phyloP scores from a whole-genome alignment of 2,329 filamentous ascomycete species.

The Geosmithia morbida region DNA sequence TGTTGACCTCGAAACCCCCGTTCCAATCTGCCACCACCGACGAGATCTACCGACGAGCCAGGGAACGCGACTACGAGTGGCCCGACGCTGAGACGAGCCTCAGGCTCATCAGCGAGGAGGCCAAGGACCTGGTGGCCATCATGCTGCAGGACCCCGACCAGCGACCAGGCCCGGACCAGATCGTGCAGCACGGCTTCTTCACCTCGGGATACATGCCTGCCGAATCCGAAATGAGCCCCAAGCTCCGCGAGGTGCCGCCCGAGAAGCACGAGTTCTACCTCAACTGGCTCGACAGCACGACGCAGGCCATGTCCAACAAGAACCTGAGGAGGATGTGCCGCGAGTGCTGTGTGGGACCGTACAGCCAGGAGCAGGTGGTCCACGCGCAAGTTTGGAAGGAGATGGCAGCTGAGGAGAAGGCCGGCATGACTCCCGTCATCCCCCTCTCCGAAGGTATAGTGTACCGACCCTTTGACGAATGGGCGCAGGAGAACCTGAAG shows the following conservation, averaged over 20 bases:
- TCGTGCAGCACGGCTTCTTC: slow-evolving; percentile 72
- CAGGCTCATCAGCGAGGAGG: slow-evolving; percentile 59
- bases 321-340: slow-evolving; percentile 43
- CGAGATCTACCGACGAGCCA: slow-evolving; percentile 64
- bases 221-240: slow-evolving; percentile 40
- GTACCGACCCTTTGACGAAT: slow-evolving; percentile 49
- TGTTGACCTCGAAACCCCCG: slow-evolving; percentile 90
- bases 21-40: slow-evolving; percentile 88
- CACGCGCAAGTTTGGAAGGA: slow-evolving; percentile 49
- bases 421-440: slow-evolving; percentile 47
- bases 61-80: slow-evolving; percentile 67
- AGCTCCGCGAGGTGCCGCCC: slow-evolving; percentile 41
- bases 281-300: slow-evolving; percentile 26
- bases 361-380: slow-evolving; percentile 27
- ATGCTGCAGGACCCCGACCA: slow-evolving; percentile 64
- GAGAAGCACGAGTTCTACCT: slow-evolving; percentile 43
- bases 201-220: slow-evolving; percentile 59
- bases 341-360: slow-evolving; percentile 44
- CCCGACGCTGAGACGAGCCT: slow-evolving; percentile 49
- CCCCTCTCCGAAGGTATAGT: slow-evolving; percentile 47
- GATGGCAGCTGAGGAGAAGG: slow-evolving; percentile 53
- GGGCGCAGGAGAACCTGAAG: slow-evolving; percentile 37
- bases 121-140: slow-evolving; percentile 63
- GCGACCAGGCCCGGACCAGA: slow-evolving; percentile 61
- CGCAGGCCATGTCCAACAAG: slow-evolving; percentile 29